Conservation (phyloP, 352 stramenopile genomes). For the Globisporangium megalacanthum region DNA sequence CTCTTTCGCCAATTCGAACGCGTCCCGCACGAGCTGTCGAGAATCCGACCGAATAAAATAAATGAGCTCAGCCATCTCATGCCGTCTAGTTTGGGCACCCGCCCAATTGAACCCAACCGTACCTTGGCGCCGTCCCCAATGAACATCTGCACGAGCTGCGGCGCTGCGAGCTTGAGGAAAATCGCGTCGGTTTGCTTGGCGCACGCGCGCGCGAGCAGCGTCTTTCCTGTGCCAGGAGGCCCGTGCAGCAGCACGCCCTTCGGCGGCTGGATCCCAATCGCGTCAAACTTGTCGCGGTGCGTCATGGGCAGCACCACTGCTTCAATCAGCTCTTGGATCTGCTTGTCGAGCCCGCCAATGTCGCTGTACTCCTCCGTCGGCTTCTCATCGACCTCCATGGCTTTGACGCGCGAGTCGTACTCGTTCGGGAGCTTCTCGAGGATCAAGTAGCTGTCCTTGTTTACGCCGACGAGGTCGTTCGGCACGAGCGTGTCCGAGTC, state of each 20-base stretch:
- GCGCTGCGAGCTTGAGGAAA: constrained; percentile 97
- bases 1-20: constrained; percentile 95
- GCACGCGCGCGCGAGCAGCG: constrained; percentile 95
- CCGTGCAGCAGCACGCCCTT: constrained; percentile 98
- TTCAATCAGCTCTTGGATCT: constrained; percentile 99
- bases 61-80: no score
- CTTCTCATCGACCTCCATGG: constrained; percentile 96
- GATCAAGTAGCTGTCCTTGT: constrained; percentile 99
- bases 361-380: constrained; percentile 94
- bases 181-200: constrained; percentile 98
- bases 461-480: constrained; percentile 97
- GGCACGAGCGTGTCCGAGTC: constrained; percentile 93
- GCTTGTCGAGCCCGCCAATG: constrained; percentile 96
- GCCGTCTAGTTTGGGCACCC: no score
- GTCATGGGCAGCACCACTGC: constrained; percentile 98
- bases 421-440: constrained; percentile 98
- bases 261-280: constrained; percentile 94
- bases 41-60: not conserved
- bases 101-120: not conserved
- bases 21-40: constrained; percentile 93
- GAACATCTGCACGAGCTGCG: constrained; percentile 99
- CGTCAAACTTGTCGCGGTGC: constrained; percentile 97
- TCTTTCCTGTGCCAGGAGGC: constrained; percentile 98
- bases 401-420: constrained; percentile 98
- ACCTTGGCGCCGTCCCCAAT: constrained; percentile 97